Evolutionary conservation across 768 basidiomycete genomes (phyloP), one percentile per base, ranked within the genome.

Genomic region (Termitomyces heimii): DNA sequence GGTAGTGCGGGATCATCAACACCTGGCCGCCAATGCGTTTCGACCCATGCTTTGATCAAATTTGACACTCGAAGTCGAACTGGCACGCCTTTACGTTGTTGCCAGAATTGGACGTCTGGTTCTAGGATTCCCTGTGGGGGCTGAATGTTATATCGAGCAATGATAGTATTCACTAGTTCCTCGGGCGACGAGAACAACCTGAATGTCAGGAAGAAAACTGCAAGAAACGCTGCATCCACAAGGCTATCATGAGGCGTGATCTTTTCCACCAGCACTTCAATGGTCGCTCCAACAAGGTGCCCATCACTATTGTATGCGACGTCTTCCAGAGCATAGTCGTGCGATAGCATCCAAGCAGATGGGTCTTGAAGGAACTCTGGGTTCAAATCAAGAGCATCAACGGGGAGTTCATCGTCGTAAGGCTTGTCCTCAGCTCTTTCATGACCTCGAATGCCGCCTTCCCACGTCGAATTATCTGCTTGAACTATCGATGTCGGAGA

Each of bases 121-220:
- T 79, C 77, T 4, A 82, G 75, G 37, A 85, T 70, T 31, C 76
- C 75, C 4, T 70, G 63, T 1, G 90, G 85, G 5, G 89, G 86
- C 39, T 82, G 74, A 45, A 95, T 75, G 65, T 95, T 89, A 70
- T 93, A 98, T 20, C 97, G 88, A 39, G 77, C 71, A 59, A 95
- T 86, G 60, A 98, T 74, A 0, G 86, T 81, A 22, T 87, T 82
- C 9, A 92, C 81, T 28, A 99, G 81, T 49, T 90, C 85, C 7
- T 72, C 53, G 2, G 97, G 90, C 0, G 88, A 82, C 2, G 89
- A 84, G 73, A 97, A 98, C 55, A 98, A 73, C 31, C 96, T 85
- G 79, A 98, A 99, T 0, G 95, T 98, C 65, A 95, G 78, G 78
- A 95, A 95, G 76, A 99, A 98, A 31, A 94, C 88, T 5, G 87